These are phyloP conservation scores for Daldinia vernicosa DNA, from an alignment of 495 filamentous ascomycete genomes.

Conservation along the genomic window DNA sequence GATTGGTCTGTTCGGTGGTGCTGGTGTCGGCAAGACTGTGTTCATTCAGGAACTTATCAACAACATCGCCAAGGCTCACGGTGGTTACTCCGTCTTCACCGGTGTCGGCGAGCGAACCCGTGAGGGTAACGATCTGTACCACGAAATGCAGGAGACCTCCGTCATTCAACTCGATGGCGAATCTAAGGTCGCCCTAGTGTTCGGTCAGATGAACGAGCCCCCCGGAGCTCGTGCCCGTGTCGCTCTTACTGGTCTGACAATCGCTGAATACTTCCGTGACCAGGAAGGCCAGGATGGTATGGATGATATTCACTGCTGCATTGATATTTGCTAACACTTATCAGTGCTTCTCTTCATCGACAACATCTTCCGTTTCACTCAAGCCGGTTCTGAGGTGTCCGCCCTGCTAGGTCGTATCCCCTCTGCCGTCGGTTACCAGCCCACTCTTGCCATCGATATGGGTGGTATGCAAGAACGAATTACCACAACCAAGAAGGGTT, in stretches of 20 bases:
- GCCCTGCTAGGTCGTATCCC: conserved; percentile 99
- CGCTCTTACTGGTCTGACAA: conserved; percentile 88
- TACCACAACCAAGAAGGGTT: conserved; percentile 98
- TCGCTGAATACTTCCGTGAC: conserved; percentile 98
- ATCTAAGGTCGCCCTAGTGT: conserved; percentile 98
- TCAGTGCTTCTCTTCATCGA: conserved; percentile 97
- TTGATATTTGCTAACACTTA: conserved; percentile 18
- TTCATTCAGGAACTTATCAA: conserved; percentile 99
- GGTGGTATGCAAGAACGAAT: conserved; percentile 99
- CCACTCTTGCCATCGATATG: conserved; percentile 99
- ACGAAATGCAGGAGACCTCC: conserved; percentile 99
- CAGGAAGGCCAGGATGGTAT: conserved; percentile 93
- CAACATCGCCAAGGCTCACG: conserved; percentile 99
- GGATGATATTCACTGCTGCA: conserved; percentile 18
- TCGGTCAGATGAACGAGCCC: conserved; percentile 99
- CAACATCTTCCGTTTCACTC: conserved; percentile 99
- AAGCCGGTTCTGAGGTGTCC: conserved; percentile 99
- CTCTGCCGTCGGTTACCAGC: conserved; percentile 99
- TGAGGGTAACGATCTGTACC: conserved; percentile 99
- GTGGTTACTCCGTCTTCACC: conserved; percentile 99
- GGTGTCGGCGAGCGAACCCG: conserved; percentile 99
- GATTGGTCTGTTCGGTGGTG: conserved; percentile 99
- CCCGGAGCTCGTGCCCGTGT: conserved; percentile 99
- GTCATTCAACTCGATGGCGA: conserved; percentile 99
- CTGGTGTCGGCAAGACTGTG: conserved; percentile 99